Evolutionary conservation across 140 eudicot species (phyloP).

Genomic region (Stevia rebaudiana): DNA sequence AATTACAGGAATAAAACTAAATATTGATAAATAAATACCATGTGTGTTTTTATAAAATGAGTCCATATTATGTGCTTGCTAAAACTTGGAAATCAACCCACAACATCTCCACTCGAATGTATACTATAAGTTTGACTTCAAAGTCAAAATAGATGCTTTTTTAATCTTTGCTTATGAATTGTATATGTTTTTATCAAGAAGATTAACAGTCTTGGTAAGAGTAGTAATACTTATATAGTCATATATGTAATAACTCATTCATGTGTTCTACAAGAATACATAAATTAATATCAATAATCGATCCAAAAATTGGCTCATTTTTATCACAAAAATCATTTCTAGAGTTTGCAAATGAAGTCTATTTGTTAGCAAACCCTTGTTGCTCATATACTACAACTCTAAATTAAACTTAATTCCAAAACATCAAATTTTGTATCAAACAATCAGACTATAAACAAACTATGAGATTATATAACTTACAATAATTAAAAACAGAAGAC

Average conservation of each 20-base stretch:
- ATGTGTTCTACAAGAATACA: background rate
- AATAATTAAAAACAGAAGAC: background rate
- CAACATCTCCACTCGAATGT: background rate
- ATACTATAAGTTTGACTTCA: constrained; percentile 1
- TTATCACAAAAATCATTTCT: background rate
- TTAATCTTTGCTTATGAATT: background rate
- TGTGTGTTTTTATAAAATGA: background rate
- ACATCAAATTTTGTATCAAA: background rate
- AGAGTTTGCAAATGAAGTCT: background rate
- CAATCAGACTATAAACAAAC: background rate
- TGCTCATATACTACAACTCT: background rate
- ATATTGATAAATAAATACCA: background rate
- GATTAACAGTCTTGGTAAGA: background rate
- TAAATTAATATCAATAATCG: background rate
- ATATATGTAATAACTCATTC: background rate
- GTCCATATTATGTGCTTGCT: constrained; percentile 2
- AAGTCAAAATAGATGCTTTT: background rate
- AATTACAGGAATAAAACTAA: background rate
- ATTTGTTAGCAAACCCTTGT: background rate
- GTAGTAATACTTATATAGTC: background rate
- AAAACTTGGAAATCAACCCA: background rate
- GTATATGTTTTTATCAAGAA: background rate
- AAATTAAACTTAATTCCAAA: background rate
- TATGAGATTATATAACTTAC: background rate
- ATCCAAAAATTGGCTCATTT: background rate